Evolutionary conservation across 1,284 basidiomycete species (phyloP), one percentile per base, ranked within the genome.

Genomic region (Coniferiporia sulphurascens): DNA sequence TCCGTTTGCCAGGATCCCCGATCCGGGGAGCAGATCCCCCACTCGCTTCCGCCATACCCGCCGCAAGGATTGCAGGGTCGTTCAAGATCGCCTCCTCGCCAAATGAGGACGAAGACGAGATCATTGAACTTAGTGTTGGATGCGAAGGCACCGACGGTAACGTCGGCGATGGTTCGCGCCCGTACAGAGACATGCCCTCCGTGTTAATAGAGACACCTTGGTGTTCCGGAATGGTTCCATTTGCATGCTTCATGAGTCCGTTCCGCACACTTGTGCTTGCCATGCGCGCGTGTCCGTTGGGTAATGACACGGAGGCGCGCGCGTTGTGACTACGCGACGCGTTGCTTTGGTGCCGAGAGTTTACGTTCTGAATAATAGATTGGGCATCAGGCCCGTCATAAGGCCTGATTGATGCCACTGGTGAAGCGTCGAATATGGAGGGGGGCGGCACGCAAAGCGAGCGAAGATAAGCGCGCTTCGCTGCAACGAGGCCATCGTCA

Each of bases 321-420:
- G 78, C 80, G 69, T 80, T 85, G 72, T 89, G 86, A 19, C 84
- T 81, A 65, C 87, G 85, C 19, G 84, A 83, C 9, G 79, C 76
- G 63, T 77, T 81, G 67, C 74, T 74, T 70, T 76, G 80, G 73
- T 88, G 85, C 65, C 88, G 82, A 48, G 86, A 69, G 70, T 93
- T 91, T 62, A 98, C 92, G 53, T 85, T 90, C 65, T 91, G 86
- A 65, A 99, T 95, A 75, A 99, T 90, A 58, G 75, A 76, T 67
- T 94, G 89, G 4, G 94, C 94, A 72, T 99, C 96, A 59, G 94
- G 85, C 1, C 93, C 93, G 71, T 96, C 95, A 74, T 98, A 99
- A 0, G 96, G 94, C 65, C 84, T 82, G 72, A 99, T 89, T 61
- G 70, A 69, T 52, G 77, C 72, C 57, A 77, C 79, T 49, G 82